Evolutionary conservation across 441 rosid species (phyloP).

Genomic region (Cnidoscolus chayamansa): DNA sequence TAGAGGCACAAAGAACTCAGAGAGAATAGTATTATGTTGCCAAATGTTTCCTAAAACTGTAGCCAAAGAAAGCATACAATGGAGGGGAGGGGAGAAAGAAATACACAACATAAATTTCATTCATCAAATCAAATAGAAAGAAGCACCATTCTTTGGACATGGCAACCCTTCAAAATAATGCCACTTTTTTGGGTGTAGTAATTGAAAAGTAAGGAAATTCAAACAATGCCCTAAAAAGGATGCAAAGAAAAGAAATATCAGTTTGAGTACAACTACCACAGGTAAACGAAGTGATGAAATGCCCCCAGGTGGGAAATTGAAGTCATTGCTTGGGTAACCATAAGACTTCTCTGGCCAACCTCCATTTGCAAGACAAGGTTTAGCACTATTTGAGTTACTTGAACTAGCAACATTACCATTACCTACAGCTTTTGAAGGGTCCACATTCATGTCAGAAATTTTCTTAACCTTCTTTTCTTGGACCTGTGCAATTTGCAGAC

Average conservation of each 20-base stretch:
- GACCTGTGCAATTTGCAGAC: constrained; percentile 49
- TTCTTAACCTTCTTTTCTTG: constrained; percentile 96
- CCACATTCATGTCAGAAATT: constrained; percentile 75
- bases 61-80: neutral
- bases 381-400: constrained; percentile 49
- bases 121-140: constrained; percentile 8
- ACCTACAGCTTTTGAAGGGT: constrained; percentile 57
- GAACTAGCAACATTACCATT: constrained; percentile 68
- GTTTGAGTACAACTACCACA: constrained; percentile 70
- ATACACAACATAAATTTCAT: neutral
- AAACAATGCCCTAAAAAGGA: constrained; percentile 7
- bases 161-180: constrained; percentile 13
- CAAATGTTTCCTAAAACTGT: no score
- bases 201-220: neutral
- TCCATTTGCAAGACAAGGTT: constrained; percentile 54
- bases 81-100: neutral
- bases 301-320: constrained; percentile 64
- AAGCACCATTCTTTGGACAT: constrained; percentile 2
- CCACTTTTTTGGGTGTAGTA: neutral
- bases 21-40: neutral
- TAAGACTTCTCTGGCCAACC: constrained; percentile 45
- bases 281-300: constrained; percentile 83
- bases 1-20: neutral
- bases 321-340: constrained; percentile 49
- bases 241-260: constrained; percentile 4